Conservation (phyloP, 2,329 filamentous ascomycete species). For the Gnomoniopsis smithogilvyi region DNA sequence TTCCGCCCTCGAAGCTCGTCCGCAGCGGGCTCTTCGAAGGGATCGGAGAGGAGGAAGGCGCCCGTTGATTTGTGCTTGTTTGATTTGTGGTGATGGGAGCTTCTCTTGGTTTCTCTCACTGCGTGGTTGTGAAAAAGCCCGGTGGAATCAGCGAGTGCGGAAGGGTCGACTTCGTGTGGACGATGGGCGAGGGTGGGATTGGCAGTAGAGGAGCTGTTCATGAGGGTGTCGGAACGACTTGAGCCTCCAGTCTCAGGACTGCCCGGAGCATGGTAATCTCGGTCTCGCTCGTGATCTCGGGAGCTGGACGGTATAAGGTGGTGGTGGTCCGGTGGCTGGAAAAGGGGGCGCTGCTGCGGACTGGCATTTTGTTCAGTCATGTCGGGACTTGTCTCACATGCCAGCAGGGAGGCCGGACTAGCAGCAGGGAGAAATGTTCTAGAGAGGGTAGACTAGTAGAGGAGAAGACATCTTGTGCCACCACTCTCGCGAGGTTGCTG, state of each 20-base stretch:
- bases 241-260: constrained; percentile 41
- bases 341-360: constrained; percentile 13
- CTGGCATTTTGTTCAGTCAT: constrained; percentile 19
- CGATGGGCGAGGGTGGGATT: constrained; percentile 20
- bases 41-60: constrained; percentile 49
- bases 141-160: neutral
- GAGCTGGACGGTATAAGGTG: neutral
- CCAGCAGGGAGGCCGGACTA: constrained; percentile 2
- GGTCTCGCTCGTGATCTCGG: neutral
- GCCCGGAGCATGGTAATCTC: constrained; percentile 24
- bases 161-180: constrained; percentile 10
- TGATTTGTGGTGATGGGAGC: constrained; percentile 22
- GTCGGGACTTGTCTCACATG: constrained; percentile 17
- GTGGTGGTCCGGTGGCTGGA: constrained; percentile 1
- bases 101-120: constrained; percentile 12
- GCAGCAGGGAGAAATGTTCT: constrained; percentile 6
- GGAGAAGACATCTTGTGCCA: constrained; percentile 17
- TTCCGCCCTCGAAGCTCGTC: constrained; percentile 28
- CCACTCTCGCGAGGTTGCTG: neutral
- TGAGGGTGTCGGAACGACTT: constrained; percentile 33
- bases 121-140: neutral
- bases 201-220: constrained; percentile 13
- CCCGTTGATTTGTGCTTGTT: constrained; percentile 45
- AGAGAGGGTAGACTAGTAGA: constrained; percentile 4
- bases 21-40: constrained; percentile 27